A percentile compares a stretch with the other conserved stretches of the same genome.
phyloP scores from a whole-genome alignment of 2,329 filamentous ascomycete genomes.

The Cryphonectria carpinicola region DNA sequence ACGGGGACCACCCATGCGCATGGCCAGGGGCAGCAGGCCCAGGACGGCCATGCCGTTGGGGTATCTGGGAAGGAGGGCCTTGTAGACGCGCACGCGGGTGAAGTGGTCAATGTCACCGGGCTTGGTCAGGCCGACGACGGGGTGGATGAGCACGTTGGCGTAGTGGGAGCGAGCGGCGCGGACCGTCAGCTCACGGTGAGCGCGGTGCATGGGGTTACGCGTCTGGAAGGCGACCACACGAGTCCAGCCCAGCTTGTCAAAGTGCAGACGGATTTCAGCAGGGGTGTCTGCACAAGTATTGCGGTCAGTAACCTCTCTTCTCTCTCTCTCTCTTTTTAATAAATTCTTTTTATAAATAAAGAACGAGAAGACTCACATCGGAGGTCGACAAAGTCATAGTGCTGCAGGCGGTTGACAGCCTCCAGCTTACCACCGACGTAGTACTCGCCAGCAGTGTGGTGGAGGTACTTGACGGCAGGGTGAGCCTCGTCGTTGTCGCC shows the following conservation, averaged over 20 bases:
- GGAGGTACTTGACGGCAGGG: slow-evolving; percentile 90
- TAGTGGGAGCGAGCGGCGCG: slow-evolving; percentile 93
- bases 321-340: neutral
- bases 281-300: slow-evolving; percentile 69
- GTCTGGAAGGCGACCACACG: slow-evolving; percentile 99
- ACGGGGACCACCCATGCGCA: slow-evolving; percentile 98
- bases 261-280: slow-evolving; percentile 91
- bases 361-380: slow-evolving; percentile 67
- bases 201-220: slow-evolving; percentile 98
- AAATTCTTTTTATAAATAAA: neutral
- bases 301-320: slow-evolving; percentile 3
- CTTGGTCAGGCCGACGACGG: slow-evolving; percentile 97
- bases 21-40: slow-evolving; percentile 90
- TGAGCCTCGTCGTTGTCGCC: slow-evolving; percentile 82
- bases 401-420: slow-evolving; percentile 91
- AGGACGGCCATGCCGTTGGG: slow-evolving; percentile 99
- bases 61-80: slow-evolving; percentile 93
- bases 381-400: slow-evolving; percentile 98
- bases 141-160: slow-evolving; percentile 98
- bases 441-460: slow-evolving; percentile 78
- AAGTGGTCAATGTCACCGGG: slow-evolving; percentile 99
- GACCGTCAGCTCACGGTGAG: slow-evolving; percentile 96
- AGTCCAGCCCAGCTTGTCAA: slow-evolving; percentile 99
- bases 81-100: slow-evolving; percentile 97
- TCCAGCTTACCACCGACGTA: slow-evolving; percentile 97